These are phyloP conservation scores for Vaccinium vitisidaea DNA, from an alignment of 148 eudicot genomes.

Conservation along the genomic window DNA sequence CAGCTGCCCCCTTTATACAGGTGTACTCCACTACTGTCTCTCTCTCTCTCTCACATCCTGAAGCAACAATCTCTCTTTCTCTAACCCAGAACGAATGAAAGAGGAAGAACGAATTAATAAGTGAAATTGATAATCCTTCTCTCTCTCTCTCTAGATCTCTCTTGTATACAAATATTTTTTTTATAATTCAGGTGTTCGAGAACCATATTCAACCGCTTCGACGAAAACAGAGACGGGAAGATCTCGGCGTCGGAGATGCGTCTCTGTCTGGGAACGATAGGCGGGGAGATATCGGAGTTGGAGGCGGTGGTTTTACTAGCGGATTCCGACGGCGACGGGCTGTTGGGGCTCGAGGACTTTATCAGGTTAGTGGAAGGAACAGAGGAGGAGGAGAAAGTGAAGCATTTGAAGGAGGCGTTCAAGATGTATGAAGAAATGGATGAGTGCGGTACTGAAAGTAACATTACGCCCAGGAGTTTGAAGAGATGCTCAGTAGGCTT, in stretches of 20 bases:
- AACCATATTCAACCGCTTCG: conserved; percentile 34
- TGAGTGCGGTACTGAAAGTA: not conserved
- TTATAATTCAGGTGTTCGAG: too few species aligned
- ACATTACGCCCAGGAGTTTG: conserved; percentile 34
- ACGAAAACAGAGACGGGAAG: conserved; percentile 38
- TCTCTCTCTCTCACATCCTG: too few species aligned
- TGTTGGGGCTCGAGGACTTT: conserved; percentile 36
- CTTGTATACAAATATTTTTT: too few species aligned
- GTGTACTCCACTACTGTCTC: too few species aligned
- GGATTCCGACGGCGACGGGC: conserved; percentile 25
- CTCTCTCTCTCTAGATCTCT: too few species aligned
- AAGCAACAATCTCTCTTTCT: too few species aligned
- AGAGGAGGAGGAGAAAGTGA: conserved; percentile 27
- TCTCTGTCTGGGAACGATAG: conserved; percentile 16
- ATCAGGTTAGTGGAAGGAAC: conserved; percentile 34
- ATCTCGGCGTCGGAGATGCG: conserved; percentile 43
- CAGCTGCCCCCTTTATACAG: too few species aligned
- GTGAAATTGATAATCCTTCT: too few species aligned
- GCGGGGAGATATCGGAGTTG: conserved; percentile 24
- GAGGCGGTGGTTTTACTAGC: conserved; percentile 28
- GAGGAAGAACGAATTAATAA: too few species aligned
- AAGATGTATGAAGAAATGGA: not conserved
- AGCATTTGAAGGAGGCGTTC: not conserved
- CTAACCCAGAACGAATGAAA: too few species aligned
- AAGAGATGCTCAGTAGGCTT: conserved; percentile 31